A percentile compares a stretch with the other conserved stretches of the same genome.
Evolutionary conservation across 2,329 filamentous ascomycete species (phyloP).

Genomic region (Xylaria sp.): DNA sequence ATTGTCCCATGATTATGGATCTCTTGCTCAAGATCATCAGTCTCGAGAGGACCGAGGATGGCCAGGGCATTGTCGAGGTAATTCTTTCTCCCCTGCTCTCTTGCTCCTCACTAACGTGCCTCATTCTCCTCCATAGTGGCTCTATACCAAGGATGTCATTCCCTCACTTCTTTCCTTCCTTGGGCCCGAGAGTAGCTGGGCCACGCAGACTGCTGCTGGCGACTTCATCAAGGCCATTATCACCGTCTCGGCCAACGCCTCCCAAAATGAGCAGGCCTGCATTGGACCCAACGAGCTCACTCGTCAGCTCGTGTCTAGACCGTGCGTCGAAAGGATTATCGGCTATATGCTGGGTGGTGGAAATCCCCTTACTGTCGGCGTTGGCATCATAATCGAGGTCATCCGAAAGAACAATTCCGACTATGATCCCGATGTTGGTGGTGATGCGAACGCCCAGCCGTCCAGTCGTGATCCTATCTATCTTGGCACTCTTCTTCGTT

Average conservation of each 20-base stretch:
- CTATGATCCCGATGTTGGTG: slow-evolving; percentile 92
- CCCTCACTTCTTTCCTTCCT: slow-evolving; percentile 88
- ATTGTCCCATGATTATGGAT: slow-evolving; percentile 99
- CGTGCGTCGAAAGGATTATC: slow-evolving; percentile 87
- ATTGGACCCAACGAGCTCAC: slow-evolving; percentile 98
- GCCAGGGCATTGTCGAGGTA: slow-evolving; percentile 93
- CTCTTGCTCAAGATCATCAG: slow-evolving; percentile 96
- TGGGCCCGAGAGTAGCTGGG: slow-evolving; percentile 83
- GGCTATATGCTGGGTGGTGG: slow-evolving; percentile 92
- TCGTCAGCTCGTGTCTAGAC: slow-evolving; percentile 87
- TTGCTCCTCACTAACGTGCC: slow-evolving; percentile 38
- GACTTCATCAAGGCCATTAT: slow-evolving; percentile 99
- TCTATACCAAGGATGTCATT: slow-evolving; percentile 89
- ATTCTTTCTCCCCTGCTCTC: slow-evolving; percentile 22
- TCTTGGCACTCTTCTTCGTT: slow-evolving; percentile 85
- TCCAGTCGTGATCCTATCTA: slow-evolving; percentile 95
- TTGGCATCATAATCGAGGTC: slow-evolving; percentile 97
- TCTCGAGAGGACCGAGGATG: slow-evolving; percentile 89
- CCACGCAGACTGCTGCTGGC: slow-evolving; percentile 94
- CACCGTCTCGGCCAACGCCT: slow-evolving; percentile 97
- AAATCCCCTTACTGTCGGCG: slow-evolving; percentile 93
- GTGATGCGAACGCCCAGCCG: slow-evolving; percentile 80
- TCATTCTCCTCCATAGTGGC: slow-evolving; percentile 70
- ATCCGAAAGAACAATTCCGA: slow-evolving; percentile 99
- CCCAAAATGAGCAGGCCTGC: slow-evolving; percentile 97